Percentiles rank a stretch among this genome's conserved stretches.
Conservation (phyloP, 1,284 basidiomycete genomes). For the Afroboletus lepidellus region DNA sequence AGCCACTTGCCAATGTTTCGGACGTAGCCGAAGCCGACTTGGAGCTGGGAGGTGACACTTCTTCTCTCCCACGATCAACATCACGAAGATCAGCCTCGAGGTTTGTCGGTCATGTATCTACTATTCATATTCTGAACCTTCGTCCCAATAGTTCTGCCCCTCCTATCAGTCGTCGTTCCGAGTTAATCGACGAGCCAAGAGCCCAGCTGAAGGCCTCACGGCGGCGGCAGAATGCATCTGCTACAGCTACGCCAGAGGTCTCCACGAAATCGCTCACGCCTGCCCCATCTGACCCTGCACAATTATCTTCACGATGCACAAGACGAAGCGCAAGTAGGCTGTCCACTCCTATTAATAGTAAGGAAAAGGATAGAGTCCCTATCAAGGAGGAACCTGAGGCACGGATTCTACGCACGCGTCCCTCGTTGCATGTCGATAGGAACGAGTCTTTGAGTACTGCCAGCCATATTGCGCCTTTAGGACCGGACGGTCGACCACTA, state of each 20-base stretch:
- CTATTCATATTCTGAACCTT: conserved; percentile 13
- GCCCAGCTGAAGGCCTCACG: conserved; percentile 51
- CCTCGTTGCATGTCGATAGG: conserved; percentile 35
- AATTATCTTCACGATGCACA: conserved; percentile 13
- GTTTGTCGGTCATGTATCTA: conserved; percentile 20
- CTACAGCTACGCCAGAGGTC: conserved; percentile 25
- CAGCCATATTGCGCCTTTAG: conserved; percentile 43
- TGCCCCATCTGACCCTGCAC: conserved; percentile 21
- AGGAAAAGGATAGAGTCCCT: conserved; percentile 39
- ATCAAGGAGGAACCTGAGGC: conserved; percentile 52
- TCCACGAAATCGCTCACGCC: conserved; percentile 29
- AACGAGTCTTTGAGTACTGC: conserved; percentile 38
- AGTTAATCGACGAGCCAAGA: conserved; percentile 18
- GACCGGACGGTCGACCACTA: conserved; percentile 55
- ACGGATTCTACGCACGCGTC: conserved; percentile 48
- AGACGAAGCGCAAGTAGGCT: conserved; percentile 27
- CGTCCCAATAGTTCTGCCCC: conserved; percentile 26
- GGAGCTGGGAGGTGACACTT: conserved; percentile 48
- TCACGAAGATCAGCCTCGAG: conserved; percentile 31
- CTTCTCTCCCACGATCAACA: conserved; percentile 24
- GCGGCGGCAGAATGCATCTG: conserved; percentile 49
- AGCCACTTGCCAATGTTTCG: conserved; percentile 44
- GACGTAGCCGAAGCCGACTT: conserved; percentile 51
- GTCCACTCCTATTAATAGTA: conserved; percentile 34
- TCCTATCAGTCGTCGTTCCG: conserved; percentile 24